These are phyloP conservation scores for Priceomyces castillae DNA, from an alignment of 805 yeast genomes.

Conservation along the genomic window DNA sequence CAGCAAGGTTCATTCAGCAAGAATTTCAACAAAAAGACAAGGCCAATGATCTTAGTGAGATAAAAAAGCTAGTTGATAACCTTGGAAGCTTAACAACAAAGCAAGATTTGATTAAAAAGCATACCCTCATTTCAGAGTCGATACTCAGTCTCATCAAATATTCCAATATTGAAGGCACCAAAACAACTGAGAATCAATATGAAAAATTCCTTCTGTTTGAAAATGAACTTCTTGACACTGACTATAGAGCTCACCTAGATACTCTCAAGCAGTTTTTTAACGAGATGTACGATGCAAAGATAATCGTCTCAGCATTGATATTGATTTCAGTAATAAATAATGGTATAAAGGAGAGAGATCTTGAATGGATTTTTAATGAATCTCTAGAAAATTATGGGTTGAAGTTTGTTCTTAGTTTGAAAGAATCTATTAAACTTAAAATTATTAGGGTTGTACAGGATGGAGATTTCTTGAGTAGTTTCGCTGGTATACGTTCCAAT, in stretches of 20 bases:
- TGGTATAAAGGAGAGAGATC: slow-evolving; percentile 68
- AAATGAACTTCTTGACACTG: slow-evolving; percentile 59
- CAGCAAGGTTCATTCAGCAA: slow-evolving; percentile 68
- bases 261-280: slow-evolving; percentile 38
- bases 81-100: slow-evolving; percentile 63
- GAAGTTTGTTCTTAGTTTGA: slow-evolving; percentile 44
- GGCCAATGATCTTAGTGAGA: slow-evolving; percentile 39
- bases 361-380: slow-evolving; percentile 51
- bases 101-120: slow-evolving; percentile 68
- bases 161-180: slow-evolving; percentile 9
- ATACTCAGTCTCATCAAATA: slow-evolving; percentile 48
- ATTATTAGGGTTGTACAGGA: slow-evolving; percentile 37
- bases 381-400: slow-evolving; percentile 67
- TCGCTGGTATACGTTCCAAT: slow-evolving; percentile 13
- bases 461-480: slow-evolving; percentile 23
- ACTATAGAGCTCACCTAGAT: slow-evolving; percentile 31
- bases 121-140: slow-evolving; percentile 70
- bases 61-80: slow-evolving; percentile 68
- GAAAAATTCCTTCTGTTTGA: slow-evolving; percentile 57
- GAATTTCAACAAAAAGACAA: slow-evolving; percentile 43
- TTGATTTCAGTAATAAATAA: slow-evolving; percentile 60
- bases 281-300: slow-evolving; percentile 33
- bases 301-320: slow-evolving; percentile 52
- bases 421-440: slow-evolving; percentile 47
- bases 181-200: slow-evolving; percentile 22